phyloP scores from a whole-genome alignment of 345 rosid species.

The Lepidium aucheri region DNA sequence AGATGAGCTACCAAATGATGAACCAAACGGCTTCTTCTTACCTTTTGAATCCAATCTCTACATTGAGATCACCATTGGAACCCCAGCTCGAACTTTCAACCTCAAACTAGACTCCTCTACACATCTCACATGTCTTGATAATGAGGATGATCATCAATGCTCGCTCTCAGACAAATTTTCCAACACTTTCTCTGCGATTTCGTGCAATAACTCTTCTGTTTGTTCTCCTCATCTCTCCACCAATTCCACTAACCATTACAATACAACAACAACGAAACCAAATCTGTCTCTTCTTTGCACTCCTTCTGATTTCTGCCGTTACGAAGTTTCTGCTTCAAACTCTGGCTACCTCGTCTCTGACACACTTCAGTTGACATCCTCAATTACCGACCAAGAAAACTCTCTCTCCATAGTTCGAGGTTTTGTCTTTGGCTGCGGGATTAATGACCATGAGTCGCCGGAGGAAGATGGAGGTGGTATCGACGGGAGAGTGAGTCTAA shows the following conservation, averaged over 20 bases:
- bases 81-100: conserved; percentile 20
- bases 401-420: conserved; percentile 18
- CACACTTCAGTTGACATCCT: conserved; percentile 24
- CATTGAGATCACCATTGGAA: conserved; percentile 20
- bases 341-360: conserved; percentile 27
- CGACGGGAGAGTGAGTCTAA: conserved; percentile 26
- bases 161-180: conserved; percentile 15
- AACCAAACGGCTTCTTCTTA: conserved; percentile 24
- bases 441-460: conserved; percentile 1
- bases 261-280: background rate
- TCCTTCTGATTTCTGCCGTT: conserved; percentile 16
- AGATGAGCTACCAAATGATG: background rate
- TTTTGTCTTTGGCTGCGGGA: conserved; percentile 30
- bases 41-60: conserved; percentile 27
- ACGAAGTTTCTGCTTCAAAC: conserved; percentile 13
- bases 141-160: conserved; percentile 22
- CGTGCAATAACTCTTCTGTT: conserved; percentile 17
- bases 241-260: background rate
- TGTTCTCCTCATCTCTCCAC: conserved; percentile 14
- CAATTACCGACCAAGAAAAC: conserved; percentile 28
- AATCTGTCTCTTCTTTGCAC: conserved; percentile 18
- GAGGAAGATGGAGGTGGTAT: conserved; percentile 9
- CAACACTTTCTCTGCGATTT: conserved; percentile 18
- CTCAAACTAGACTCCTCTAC: conserved; percentile 29
- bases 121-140: conserved; percentile 26